phyloP scores from a whole-genome alignment of 108 stramenopile species.

The Nannochloropsis salina region DNA sequence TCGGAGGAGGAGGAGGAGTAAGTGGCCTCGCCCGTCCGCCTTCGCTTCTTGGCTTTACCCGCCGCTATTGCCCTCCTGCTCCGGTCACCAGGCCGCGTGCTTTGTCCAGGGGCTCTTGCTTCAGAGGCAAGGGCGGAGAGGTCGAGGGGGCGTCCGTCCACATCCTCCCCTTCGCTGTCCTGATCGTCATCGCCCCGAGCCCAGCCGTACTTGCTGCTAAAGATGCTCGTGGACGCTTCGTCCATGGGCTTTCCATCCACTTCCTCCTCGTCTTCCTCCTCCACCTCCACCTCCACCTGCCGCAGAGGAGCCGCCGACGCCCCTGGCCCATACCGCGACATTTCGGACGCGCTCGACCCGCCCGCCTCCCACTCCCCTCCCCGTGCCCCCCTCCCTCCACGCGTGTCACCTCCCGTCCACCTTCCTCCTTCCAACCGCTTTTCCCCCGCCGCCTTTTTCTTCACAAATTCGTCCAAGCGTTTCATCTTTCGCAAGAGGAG shows the following conservation, averaged over 20 bases:
- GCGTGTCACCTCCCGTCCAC: not conserved
- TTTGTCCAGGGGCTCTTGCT: not conserved
- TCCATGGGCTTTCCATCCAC: not conserved
- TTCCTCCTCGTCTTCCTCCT: not conserved
- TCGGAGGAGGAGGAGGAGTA: not conserved
- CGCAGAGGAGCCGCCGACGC: not conserved
- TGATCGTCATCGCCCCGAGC: not conserved
- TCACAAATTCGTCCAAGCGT: conserved; percentile 38
- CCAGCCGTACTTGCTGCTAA: not conserved
- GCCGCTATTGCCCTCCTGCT: not conserved
- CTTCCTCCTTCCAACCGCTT: conserved; percentile 8
- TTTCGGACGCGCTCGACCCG: not conserved
- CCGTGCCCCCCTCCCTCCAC: conserved; percentile 6
- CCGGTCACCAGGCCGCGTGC: not conserved
- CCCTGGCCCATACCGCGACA: not conserved
- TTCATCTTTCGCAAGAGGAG: conserved; percentile 35
- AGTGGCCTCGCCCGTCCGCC: not conserved
- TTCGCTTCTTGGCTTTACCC: not conserved
- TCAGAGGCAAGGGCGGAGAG: not conserved
- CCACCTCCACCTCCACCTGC: not conserved
- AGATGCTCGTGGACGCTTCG: not conserved
- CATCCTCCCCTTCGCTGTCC: not conserved
- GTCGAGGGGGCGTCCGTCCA: not conserved
- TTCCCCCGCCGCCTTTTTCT: conserved; percentile 26
- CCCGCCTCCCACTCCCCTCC: not conserved